Evolutionary conservation across 176 grass and related monocot genomes (phyloP).

Genomic region (Hordeum vulgare): MorexV3_pseudomolecules_assembly NC_058524.1:72628268-72628767

Average conservation of each 20-base stretch:
- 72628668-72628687: not conserved
- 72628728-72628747: not conserved
- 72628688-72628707: not conserved
- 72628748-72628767: not conserved
- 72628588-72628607: slow-evolving; percentile 42
- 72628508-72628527: slow-evolving; percentile 37
- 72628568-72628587: slow-evolving; percentile 44
- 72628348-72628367: slow-evolving; percentile 52
- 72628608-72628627: slow-evolving; percentile 21
- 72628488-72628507: slow-evolving; percentile 30
- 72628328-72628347: slow-evolving; percentile 64
- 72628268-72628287: slow-evolving; percentile 59
- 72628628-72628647: not conserved
- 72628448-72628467: slow-evolving; percentile 62
- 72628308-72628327: slow-evolving; percentile 71
- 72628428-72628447: slow-evolving; percentile 57
- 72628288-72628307: slow-evolving; percentile 67
- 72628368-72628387: slow-evolving; percentile 68
- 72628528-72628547: slow-evolving; percentile 35
- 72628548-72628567: slow-evolving; percentile 34
- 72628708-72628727: not conserved
- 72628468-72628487: slow-evolving; percentile 55
- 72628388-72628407: slow-evolving; percentile 67
- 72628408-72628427: slow-evolving; percentile 59
- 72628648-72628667: not conserved